Conservation (phyloP, 768 basidiomycete genomes). For the Leucogyrophana mollusca region DNA sequence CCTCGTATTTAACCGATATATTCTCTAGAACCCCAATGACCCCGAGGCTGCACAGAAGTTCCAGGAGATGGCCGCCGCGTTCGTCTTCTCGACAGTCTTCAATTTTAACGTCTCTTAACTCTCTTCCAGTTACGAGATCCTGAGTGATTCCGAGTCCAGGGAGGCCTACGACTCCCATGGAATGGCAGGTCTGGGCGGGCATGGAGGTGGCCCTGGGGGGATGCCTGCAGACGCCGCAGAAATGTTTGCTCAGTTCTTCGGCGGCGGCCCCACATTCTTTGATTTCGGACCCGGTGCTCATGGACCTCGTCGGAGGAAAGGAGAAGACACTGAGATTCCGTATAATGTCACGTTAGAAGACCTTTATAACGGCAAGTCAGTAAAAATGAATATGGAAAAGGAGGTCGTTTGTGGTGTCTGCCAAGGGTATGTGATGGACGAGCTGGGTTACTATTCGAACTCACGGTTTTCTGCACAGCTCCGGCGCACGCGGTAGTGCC, state of each 20-base stretch:
- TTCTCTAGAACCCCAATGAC: slow-evolving; percentile 78
- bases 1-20: neutral
- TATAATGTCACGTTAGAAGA: slow-evolving; percentile 91
- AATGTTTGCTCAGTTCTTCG: slow-evolving; percentile 76
- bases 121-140: slow-evolving; percentile 69
- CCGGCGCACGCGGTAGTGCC: slow-evolving; percentile 80
- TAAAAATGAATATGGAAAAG: slow-evolving; percentile 88
- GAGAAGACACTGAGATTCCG: slow-evolving; percentile 71
- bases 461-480: slow-evolving; percentile 39
- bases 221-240: slow-evolving; percentile 56
- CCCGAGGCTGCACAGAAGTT: slow-evolving; percentile 81
- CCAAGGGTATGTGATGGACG: slow-evolving; percentile 63
- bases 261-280: slow-evolving; percentile 56
- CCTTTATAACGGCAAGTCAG: slow-evolving; percentile 85
- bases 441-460: slow-evolving; percentile 2
- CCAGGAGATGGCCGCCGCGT: slow-evolving; percentile 90
- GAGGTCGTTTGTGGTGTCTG: slow-evolving; percentile 77
- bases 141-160: slow-evolving; percentile 67
- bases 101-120: neutral
- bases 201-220: slow-evolving; percentile 42
- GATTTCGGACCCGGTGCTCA: slow-evolving; percentile 60
- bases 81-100: slow-evolving; percentile 28
- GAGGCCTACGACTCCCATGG: slow-evolving; percentile 74
- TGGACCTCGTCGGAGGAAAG: slow-evolving; percentile 49
- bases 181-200: slow-evolving; percentile 61